Evolutionary conservation across 106 monocot species (phyloP), one percentile per base, ranked within the genome.

Genomic region (Triglochin maritima): DNA sequence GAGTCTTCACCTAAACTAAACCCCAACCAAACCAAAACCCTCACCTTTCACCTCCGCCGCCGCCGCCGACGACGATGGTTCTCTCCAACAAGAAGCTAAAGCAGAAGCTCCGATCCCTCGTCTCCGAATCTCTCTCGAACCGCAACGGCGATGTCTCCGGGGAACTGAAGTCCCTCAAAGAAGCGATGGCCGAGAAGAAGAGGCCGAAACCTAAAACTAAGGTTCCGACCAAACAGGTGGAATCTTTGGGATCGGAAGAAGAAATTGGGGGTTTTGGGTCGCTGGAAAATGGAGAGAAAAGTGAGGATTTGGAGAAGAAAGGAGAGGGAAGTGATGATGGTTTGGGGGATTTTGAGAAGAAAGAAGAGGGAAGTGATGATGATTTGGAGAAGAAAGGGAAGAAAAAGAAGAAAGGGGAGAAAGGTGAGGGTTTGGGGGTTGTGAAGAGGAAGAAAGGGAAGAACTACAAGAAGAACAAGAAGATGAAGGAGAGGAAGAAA

Each of bases 11-110:
- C 55, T n/a, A n/a, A n/a, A 3, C 10, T 3, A 55, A 55, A 55
- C 55, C 4, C 10, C 55, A 3, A n/a, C 55, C 10, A 9, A 9
- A 55, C 14, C 3, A 55, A 55, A 6, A 6, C 55, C 55, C 13
- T 46, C 47, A 4, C 47, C 44, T 14, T 3, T 48, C 64, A 11
- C 48, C 64, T 47, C 64, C 64, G 64, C 64, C 64, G 14, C 7
- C 49, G 45, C n/a, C 62, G 46, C 10, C 16, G 4, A 11, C 60
- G 43, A 46, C 64, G 59, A 96, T 96, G 95, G 95, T 90, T 50
- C 67, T 91, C 6, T 85, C 87, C 17, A 77, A 84, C 68, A 96
- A 88, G 77, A 91, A 91, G 78, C 90, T 96, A 13, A 88, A 96
- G 76, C 73, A 80, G 67, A 88, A 83, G 81, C 68, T 85, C 48